Conservation (phyloP, 2,329 filamentous ascomycete genomes). For the Colletotrichum brevisporum region DNA sequence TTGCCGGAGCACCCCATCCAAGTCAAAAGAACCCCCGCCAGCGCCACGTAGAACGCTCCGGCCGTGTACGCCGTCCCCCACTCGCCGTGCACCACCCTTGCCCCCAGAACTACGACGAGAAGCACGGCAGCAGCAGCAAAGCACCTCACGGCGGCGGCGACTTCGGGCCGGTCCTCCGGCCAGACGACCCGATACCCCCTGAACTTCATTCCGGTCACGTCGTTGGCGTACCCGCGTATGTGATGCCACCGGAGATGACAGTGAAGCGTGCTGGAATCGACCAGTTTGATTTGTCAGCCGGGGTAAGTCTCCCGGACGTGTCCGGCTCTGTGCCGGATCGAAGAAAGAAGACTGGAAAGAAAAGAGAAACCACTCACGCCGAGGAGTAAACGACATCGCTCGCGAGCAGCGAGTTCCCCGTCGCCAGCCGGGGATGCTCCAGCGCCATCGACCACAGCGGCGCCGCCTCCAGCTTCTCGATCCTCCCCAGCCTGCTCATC, state of each 20-base stretch:
- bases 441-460: neutral
- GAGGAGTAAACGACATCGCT: neutral
- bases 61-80: slow-evolving; percentile 22
- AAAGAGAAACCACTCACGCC: neutral
- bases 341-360: too few species aligned
- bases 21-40: neutral
- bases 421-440: neutral
- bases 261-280: neutral
- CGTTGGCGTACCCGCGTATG: neutral
- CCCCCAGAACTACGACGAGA: neutral
- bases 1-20: neutral
- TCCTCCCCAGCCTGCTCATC: neutral
- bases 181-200: neutral
- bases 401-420: neutral
- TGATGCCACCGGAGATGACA: neutral
- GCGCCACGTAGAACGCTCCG: slow-evolving; percentile 20
- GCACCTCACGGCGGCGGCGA: neutral
- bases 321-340: neutral
- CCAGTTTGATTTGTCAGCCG: neutral
- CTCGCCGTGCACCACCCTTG: neutral
- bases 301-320: neutral
- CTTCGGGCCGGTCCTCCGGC: neutral
- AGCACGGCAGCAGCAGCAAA: neutral
- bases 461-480: neutral
- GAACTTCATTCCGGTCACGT: neutral